A percentile compares a stretch with the other conserved stretches of the same genome.
These are phyloP conservation scores for Globisporangium cederbergense DNA, from an alignment of 352 stramenopile genomes.

Conservation along the genomic window DNA sequence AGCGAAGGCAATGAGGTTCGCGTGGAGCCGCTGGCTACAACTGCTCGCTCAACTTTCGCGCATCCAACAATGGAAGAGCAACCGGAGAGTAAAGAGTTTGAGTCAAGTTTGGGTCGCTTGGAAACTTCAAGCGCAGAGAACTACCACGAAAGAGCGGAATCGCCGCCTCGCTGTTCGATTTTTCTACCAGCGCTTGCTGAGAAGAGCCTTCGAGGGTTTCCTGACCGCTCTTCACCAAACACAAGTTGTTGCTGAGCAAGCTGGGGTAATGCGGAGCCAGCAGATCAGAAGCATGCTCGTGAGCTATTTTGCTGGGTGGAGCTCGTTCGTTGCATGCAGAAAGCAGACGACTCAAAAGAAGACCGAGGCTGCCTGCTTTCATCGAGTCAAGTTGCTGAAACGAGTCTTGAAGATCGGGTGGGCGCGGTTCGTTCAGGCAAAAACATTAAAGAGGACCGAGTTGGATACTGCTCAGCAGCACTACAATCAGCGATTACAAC, in stretches of 20 bases:
- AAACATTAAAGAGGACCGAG: neutral
- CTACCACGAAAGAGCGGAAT: constrained; percentile 6
- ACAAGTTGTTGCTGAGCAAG: neutral
- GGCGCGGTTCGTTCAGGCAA: neutral
- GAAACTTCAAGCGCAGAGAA: neutral
- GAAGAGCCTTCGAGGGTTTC: constrained; percentile 6
- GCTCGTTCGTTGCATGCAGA: neutral
- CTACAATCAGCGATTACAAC: neutral
- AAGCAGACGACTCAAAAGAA: neutral
- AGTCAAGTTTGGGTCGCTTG: constrained; percentile 7
- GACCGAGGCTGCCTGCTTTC: neutral
- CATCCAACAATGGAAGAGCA: neutral
- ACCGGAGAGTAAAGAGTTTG: neutral
- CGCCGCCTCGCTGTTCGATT: constrained; percentile 16
- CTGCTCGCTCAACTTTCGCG: neutral
- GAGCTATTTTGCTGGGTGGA: constrained; percentile 4
- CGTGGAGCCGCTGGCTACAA: constrained; percentile 11
- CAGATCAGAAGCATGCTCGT: neutral
- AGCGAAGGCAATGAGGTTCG: neutral
- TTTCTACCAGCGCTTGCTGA: constrained; percentile 9
- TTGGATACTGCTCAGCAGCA: neutral
- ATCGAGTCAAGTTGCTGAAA: neutral
- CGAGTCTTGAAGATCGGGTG: constrained; percentile 10
- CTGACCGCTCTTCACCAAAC: neutral
- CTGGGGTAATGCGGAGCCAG: neutral